Base-by-base conservation (phyloP, 257 asterid species). In the Plectranthus barbatus region DNA sequence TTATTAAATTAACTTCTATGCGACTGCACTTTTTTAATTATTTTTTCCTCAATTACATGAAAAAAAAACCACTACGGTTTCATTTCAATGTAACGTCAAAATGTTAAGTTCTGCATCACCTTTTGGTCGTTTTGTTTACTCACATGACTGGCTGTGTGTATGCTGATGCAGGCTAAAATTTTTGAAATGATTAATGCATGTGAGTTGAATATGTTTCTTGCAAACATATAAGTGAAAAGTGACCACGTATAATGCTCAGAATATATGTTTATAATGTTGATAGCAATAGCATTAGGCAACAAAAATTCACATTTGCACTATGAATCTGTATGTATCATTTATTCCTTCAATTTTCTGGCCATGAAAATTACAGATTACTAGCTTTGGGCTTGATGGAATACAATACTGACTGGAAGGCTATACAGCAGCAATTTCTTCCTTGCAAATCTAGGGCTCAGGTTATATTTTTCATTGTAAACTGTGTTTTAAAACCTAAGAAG, bases 381-480 rank as follows among this genome's bases (percentile, higher is more conserved):
- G 97, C 99, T 64, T 42, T 92, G 90, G 99, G 99, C 39, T 66
- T 92, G 77, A 81, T 89, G 97, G 96, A 89, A 71, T 85, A 79
- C 74, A 92, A 92, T 74, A 79, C 88, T 48, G 93, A 92, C 86
- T 92, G 99, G 99, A 83, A 89, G 67, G 91, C 97, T 39, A 92
- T 92, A 82, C 95, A 89, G 69, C 91, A 85, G 60, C 80, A 95
- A 17, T 88, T 84, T 79, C 98, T 92, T 81, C 95, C 98, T 69
- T 86, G 96, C 81, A 92, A 92, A 78, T 81, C 96, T 61, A 87
- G 84, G 85, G 91, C 86, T 77, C 99, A 92, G 98, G 98, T 88
- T 67, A 62, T 14, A 12, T 33, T 54, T 69, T 66, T 63, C 46
- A 11, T 50, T 17, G 14, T 57, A 10, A n/a, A 14, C 61, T 11